Evolutionary conservation across 768 basidiomycete genomes (phyloP), one percentile per base, ranked within the genome.

Genomic region (Xerocomellus chrysenteron): DNA sequence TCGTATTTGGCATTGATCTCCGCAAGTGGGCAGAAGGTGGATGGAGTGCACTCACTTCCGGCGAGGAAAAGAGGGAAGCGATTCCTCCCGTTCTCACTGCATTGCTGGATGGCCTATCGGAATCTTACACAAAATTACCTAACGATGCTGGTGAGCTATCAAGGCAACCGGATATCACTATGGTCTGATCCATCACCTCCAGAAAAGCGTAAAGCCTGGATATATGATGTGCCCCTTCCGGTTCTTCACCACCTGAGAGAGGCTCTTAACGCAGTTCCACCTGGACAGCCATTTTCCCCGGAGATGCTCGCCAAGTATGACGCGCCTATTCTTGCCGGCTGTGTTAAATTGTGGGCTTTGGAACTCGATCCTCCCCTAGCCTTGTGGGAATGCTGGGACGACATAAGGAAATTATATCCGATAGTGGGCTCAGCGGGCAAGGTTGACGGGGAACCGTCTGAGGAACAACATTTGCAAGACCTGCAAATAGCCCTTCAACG

Each of bases 201-300:
- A 86, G 94, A 95, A 69, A 88, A 84, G 68, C 85, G 95, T 56
- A 93, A 88, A 75, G 76, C 87, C 4, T 98, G 95, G 95, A 91
- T 98, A 52, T 98, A 97, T 72, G 93, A 98, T 64, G 90, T 92
- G 4, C 94, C 94, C 1, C 80, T 98, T 7, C 77, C 84, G 2
- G 83, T 85, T 26, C 82, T 90, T 16, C 95, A 98, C 64, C 88
- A 88, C 56, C 84, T 98, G 32, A 86, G 95, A 54, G 91, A 94
- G 72, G 79, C 80, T 6, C 76, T 98, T 51, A 96, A 97, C 68
- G 83, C 80, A 11, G 73, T 90, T n/a, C 86, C 82, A 8, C 69
- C 72, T 53, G 65, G 74, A 56, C 71, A 77, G 32, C 75, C 78
- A 43, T 75, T 84, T 32, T 73, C 81, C 7, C 60, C 73, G 12